Conservation (phyloP, 768 basidiomycete species). For the Vishniacozyma victoriae region DNA sequence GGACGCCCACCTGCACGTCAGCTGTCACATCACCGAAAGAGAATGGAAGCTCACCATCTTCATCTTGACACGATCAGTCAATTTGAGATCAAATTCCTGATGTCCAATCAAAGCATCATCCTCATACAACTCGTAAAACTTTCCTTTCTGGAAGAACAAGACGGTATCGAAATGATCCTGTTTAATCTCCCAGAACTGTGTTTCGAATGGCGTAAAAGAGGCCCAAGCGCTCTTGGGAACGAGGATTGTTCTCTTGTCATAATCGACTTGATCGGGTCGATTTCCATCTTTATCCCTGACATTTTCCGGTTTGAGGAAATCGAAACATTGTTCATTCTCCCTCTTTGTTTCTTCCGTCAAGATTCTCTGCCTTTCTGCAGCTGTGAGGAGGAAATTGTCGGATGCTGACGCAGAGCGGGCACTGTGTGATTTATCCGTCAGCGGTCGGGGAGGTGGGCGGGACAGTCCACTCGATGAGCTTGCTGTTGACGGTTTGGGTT, state of each 20-base stretch:
- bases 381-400: conserved; percentile 61
- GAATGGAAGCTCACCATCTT: conserved; percentile 65
- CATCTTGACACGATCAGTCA: conserved; percentile 84
- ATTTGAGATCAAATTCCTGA: conserved; percentile 87
- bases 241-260: conserved; percentile 81
- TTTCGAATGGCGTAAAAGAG: conserved; percentile 83
- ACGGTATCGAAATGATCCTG: conserved; percentile 96
- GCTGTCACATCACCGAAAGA: background rate
- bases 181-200: conserved; percentile 80
- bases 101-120: conserved; percentile 89
- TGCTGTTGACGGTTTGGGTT: background rate
- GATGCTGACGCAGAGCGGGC: conserved; percentile 13
- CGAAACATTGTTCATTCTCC: conserved; percentile 66
- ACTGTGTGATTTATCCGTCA: too few relatives aligned
- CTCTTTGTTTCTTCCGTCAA: conserved; percentile 79
- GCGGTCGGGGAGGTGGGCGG: background rate
- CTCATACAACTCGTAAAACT: conserved; percentile 66
- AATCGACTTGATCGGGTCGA: conserved; percentile 71
- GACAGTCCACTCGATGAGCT: background rate
- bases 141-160: conserved; percentile 96
- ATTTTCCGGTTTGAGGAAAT: conserved; percentile 59
- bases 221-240: conserved; percentile 73
- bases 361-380: conserved; percentile 69
- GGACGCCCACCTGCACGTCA: conserved; percentile 72
- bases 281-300: conserved; percentile 74